phyloP scores from a whole-genome alignment of 2,329 filamentous ascomycete species.

The Botrytis sinoallii region DNA sequence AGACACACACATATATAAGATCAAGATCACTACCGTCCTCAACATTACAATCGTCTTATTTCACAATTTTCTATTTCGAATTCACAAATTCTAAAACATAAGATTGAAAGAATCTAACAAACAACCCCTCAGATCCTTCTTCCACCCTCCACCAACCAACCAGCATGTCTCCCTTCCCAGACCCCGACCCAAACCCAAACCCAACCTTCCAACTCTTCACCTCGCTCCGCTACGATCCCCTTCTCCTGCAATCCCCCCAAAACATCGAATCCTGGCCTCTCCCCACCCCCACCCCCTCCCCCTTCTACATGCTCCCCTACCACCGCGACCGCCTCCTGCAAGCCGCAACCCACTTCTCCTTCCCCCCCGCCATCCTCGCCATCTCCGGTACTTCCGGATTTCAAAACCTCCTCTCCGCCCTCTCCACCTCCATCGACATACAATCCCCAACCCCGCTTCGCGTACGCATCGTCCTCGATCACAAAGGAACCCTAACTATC shows the following conservation, averaged over 20 bases:
- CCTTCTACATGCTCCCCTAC: slow-evolving; percentile 75
- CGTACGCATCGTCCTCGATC: slow-evolving; percentile 54
- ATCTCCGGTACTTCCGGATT: slow-evolving; percentile 50
- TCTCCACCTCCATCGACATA: slow-evolving; percentile 36
- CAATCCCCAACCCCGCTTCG: slow-evolving; percentile 42
- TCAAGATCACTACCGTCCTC: neutral
- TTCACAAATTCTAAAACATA: neutral
- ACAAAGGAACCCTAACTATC: slow-evolving; percentile 47
- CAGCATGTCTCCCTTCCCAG: neutral
- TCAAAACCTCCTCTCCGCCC: slow-evolving; percentile 41
- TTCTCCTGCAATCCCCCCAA: slow-evolving; percentile 43
- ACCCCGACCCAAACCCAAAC: neutral
- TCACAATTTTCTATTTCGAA: no score
- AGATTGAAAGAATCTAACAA: neutral
- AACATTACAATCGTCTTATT: neutral
- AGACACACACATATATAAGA: neutral
- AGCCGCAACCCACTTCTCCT: slow-evolving; percentile 56
- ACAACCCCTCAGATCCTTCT: neutral
- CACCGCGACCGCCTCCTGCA: slow-evolving; percentile 76
- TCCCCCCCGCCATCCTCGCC: slow-evolving; percentile 38
- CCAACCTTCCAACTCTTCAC: slow-evolving; percentile 60
- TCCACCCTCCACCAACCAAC: neutral
- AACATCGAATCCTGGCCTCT: slow-evolving; percentile 42
- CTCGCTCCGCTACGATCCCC: slow-evolving; percentile 68
- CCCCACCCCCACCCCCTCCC: slow-evolving; percentile 46